These are phyloP conservation scores for Panellus pusillus DNA, from an alignment of 768 basidiomycete species.

Conservation along the genomic window DNA sequence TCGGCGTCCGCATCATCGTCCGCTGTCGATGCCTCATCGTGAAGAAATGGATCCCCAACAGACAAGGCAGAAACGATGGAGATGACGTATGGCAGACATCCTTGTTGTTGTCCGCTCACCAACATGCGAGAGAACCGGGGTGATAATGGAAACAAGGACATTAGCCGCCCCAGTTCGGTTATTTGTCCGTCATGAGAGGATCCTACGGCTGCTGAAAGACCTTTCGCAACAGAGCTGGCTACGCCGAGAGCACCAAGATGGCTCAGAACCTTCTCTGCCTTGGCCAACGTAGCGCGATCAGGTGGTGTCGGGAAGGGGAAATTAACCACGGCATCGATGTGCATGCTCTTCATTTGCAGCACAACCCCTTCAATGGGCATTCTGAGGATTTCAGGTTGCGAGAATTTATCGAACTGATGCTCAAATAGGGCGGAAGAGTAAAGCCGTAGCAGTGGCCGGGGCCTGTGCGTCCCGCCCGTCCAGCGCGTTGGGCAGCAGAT, in stretches of 20 bases:
- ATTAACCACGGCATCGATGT: conserved; percentile 93
- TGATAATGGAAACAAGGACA: conserved; percentile 92
- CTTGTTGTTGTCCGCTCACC: conserved; percentile 86
- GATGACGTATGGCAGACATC: conserved; percentile 83
- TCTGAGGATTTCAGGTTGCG: conserved; percentile 88
- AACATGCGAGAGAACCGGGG: conserved; percentile 97
- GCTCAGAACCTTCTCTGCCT: conserved; percentile 78
- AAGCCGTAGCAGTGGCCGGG: conserved; percentile 97
- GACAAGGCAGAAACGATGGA: conserved; percentile 88
- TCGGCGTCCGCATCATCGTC: conserved; percentile 38
- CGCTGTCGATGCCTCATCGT: conserved; percentile 40
- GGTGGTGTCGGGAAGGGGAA: conserved; percentile 99
- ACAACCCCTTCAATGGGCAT: conserved; percentile 97
- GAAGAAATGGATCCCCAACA: conserved; percentile 94
- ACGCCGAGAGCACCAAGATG: conserved; percentile 79
- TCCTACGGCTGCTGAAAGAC: conserved; percentile 26
- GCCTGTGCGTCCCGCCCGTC: conserved; percentile 95
- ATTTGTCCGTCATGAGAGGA: conserved; percentile 57
- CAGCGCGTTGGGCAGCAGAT: conserved; percentile 90
- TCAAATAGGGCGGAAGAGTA: conserved; percentile 96
- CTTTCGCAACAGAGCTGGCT: conserved; percentile 21
- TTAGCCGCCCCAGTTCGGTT: conserved; percentile 86
- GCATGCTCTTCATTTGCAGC: conserved; percentile 99
- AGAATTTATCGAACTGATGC: conserved; percentile 85
- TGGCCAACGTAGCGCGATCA: conserved; percentile 68